Conservation (phyloP, 192 early-diverging fungal species). For the Lobosporangium transversale region DNA sequence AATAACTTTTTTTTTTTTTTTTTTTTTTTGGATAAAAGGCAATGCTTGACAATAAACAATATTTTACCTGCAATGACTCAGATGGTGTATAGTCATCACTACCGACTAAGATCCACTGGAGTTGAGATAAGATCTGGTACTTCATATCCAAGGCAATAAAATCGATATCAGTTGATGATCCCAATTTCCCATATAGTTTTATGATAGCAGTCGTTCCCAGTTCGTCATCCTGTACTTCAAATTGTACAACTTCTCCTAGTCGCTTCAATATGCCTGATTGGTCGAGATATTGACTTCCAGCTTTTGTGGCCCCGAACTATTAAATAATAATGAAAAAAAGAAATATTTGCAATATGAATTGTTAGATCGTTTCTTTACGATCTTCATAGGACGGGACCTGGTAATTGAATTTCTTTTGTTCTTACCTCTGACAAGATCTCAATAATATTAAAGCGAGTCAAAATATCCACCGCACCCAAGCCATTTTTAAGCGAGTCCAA, state of each 20-base stretch:
- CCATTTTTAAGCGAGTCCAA: conserved; percentile 26
- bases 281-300: conserved; percentile 39
- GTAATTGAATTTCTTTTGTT: too few species aligned
- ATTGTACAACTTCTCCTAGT: conserved; percentile 5
- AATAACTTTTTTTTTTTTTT: not conserved
- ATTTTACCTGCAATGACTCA: conserved; percentile 21
- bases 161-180: conserved; percentile 9
- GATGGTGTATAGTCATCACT: conserved; percentile 20
- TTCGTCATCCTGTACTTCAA: conserved; percentile 20
- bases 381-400: too few species aligned
- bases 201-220: conserved; percentile 19
- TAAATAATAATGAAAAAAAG: not conserved
- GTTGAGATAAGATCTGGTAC: conserved; percentile 30
- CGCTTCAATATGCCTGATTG: conserved; percentile 20
- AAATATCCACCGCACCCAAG: conserved; percentile 15
- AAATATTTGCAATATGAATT: not conserved
- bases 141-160: conserved; percentile 40
- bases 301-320: conserved; percentile 21
- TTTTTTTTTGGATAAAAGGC: not conserved
- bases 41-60: too few species aligned
- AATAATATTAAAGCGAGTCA: conserved; percentile 44
- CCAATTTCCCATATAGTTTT: conserved; percentile 43
- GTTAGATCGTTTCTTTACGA: too few species aligned
- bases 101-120: conserved; percentile 20
- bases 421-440: conserved; percentile 41